Percentiles rank a stretch among this genome's conserved stretches.
Conservation (phyloP, 164 flowering plant species). For the Dillenia suffruticosa region DNA sequence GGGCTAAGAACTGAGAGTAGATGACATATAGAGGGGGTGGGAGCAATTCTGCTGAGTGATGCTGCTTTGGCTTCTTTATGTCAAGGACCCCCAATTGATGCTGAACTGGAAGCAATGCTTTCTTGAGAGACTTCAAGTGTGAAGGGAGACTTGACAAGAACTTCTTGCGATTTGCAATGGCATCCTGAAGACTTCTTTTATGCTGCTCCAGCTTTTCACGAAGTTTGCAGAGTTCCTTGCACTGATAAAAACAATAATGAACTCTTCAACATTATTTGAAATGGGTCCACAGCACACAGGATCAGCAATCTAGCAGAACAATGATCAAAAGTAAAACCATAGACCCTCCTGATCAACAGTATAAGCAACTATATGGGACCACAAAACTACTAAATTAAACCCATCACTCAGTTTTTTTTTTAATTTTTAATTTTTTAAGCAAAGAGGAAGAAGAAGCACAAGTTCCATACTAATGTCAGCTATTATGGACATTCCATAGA, state of each 20-base stretch:
- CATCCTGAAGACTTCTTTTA: constrained; percentile 67
- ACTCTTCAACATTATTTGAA: too few relatives aligned
- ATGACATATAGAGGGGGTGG: constrained; percentile 92
- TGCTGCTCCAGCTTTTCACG: constrained; percentile 65
- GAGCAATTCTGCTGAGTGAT: constrained; percentile 78
- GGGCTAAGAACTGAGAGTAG: constrained; percentile 86
- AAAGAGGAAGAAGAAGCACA: too few relatives aligned
- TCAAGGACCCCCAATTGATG: constrained; percentile 78
- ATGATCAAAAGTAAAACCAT: too few relatives aligned
- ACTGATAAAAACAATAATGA: constrained; percentile 36
- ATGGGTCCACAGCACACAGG: too few relatives aligned
- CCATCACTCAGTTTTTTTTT: too few relatives aligned
- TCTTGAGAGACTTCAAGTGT: constrained; percentile 90
- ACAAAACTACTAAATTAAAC: too few relatives aligned
- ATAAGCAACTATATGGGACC: too few relatives aligned
- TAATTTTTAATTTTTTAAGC: too few relatives aligned
- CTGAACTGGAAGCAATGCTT: constrained; percentile 96
- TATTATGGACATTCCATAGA: too few relatives aligned
- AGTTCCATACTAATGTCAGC: too few relatives aligned
- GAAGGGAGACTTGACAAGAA: constrained; percentile 95
- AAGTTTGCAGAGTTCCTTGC: constrained; percentile 84
- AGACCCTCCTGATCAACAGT: too few relatives aligned
- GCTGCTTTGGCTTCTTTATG: constrained; percentile 84
- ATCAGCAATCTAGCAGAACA: too few relatives aligned
- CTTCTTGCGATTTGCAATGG: constrained; percentile 78